A percentile compares a stretch with the other conserved stretches of the same genome.
Conservation (phyloP, 306 rosid species). For the Casuarina glauca region DNA sequence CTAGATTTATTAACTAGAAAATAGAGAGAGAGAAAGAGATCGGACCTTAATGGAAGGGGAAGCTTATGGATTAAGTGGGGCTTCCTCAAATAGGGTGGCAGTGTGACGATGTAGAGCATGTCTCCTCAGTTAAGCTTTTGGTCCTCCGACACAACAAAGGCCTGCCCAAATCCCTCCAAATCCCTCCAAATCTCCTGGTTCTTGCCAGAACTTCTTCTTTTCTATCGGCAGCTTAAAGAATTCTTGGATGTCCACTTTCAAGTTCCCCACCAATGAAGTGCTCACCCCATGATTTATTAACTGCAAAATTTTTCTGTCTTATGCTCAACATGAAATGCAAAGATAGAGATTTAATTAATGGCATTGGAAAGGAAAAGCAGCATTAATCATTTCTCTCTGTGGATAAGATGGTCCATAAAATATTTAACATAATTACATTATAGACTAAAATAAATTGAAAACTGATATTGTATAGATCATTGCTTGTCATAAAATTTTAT, state of each 20-base stretch:
- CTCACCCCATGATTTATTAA: constrained; percentile 38
- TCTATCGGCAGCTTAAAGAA: constrained; percentile 26
- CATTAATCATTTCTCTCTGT: too few relatives aligned
- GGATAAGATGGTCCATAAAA: too few relatives aligned
- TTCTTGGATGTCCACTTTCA: constrained; percentile 28
- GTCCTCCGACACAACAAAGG: constrained; percentile 5
- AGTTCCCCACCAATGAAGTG: constrained; percentile 19
- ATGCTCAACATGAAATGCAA: too few relatives aligned
- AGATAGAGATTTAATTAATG: too few relatives aligned
- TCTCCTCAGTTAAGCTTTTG: constrained; percentile 8
- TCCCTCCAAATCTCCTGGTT: constrained; percentile 25
- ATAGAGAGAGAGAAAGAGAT: neutral
- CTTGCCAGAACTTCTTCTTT: constrained; percentile 31
- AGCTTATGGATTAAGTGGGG: constrained; percentile 31
- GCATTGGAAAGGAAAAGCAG: too few relatives aligned
- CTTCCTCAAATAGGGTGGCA: constrained; percentile 19
- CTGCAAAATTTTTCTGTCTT: neutral
- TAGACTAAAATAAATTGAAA: too few relatives aligned
- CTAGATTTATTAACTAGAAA: too few relatives aligned
- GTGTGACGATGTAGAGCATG: neutral
- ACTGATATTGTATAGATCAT: too few relatives aligned
- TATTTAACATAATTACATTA: too few relatives aligned
- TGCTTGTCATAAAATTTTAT: too few relatives aligned
- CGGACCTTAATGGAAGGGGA: constrained; percentile 23
- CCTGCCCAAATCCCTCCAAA: constrained; percentile 41